A percentile compares a stretch with the other conserved stretches of the same genome.
These are phyloP conservation scores for Didymosphaeria variabile DNA, from an alignment of 2,329 filamentous ascomycete genomes.

Conservation along the genomic window DNA sequence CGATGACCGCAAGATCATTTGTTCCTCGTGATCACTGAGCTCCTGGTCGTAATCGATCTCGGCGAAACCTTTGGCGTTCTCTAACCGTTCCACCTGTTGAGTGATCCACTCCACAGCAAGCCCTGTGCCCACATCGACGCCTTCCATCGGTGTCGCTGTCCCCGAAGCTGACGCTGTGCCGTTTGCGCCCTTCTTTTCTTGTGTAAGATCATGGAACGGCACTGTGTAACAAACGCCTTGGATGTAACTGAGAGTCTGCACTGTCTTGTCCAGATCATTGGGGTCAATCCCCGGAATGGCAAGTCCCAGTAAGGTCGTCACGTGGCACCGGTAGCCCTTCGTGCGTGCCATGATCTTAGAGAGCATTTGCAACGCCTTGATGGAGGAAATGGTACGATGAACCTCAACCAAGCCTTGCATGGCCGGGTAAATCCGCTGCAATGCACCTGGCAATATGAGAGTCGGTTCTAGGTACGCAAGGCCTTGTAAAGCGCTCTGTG, in stretches of 20 bases:
- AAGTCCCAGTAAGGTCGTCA: constrained; percentile 91
- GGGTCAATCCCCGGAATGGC: constrained; percentile 95
- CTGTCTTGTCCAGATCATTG: constrained; percentile 95
- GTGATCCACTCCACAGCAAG: constrained; percentile 94
- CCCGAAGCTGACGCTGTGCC: constrained; percentile 30
- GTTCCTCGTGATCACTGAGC: constrained; percentile 85
- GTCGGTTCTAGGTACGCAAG: constrained; percentile 90
- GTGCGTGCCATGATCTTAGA: constrained; percentile 89
- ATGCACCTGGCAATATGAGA: constrained; percentile 87
- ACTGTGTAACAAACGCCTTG: constrained; percentile 97
- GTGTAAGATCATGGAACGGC: constrained; percentile 83
- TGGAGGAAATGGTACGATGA: constrained; percentile 91
- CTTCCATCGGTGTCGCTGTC: constrained; percentile 45
- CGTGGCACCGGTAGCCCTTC: constrained; percentile 95
- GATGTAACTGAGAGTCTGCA: constrained; percentile 93
- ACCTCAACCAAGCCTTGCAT: constrained; percentile 97
- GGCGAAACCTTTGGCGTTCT: constrained; percentile 83
- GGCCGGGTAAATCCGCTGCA: constrained; percentile 96
- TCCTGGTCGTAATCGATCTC: constrained; percentile 85
- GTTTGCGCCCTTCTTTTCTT: constrained; percentile 53
- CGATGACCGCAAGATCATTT: constrained; percentile 87
- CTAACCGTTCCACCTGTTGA: constrained; percentile 91
- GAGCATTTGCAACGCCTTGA: constrained; percentile 90
- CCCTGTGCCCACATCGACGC: constrained; percentile 52
- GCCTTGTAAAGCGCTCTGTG: constrained; percentile 87